These are phyloP conservation scores for Epicoccum sorghinum DNA, from an alignment of 2,329 filamentous ascomycete genomes.

Conservation along the genomic window DNA sequence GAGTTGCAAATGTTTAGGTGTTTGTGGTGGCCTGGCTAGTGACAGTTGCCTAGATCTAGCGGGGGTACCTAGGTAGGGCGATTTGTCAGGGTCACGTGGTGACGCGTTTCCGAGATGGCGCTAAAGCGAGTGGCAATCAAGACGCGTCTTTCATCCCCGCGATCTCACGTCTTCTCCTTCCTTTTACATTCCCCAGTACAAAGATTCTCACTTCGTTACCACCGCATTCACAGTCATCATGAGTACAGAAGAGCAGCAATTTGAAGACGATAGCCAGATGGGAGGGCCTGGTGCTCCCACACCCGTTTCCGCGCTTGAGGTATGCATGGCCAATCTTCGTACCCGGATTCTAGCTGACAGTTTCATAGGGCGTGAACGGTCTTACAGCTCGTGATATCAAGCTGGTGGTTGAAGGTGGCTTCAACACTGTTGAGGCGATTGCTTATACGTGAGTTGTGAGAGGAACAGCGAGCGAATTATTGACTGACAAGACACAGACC, in stretches of 20 bases:
- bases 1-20: no score
- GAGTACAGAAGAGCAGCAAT: constrained; percentile 68
- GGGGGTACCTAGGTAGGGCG: not conserved
- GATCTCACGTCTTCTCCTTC: not conserved
- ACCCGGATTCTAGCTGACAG: constrained; percentile 7
- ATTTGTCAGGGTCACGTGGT: constrained; percentile 26
- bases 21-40: no score
- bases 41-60: not conserved
- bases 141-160: constrained; percentile 1
- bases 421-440: constrained; percentile 92
- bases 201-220: not conserved
- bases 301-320: constrained; percentile 83
- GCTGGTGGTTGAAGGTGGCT: constrained; percentile 87
- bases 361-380: constrained; percentile 77
- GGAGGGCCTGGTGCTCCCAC: constrained; percentile 93
- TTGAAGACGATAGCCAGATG: constrained; percentile 67
- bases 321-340: constrained; percentile 50
- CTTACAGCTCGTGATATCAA: constrained; percentile 96
- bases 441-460: constrained; percentile 77
- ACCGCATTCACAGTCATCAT: constrained; percentile 37
- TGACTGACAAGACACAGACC: constrained; percentile 55
- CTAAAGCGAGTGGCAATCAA: constrained; percentile 17
- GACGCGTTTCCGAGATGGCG: constrained; percentile 24
- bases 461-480: not conserved
- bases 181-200: not conserved